Evolutionary conservation across 148 eudicot species (phyloP), one percentile per base, ranked within the genome.

Genomic region (Camellia lanceoleosa): DNA sequence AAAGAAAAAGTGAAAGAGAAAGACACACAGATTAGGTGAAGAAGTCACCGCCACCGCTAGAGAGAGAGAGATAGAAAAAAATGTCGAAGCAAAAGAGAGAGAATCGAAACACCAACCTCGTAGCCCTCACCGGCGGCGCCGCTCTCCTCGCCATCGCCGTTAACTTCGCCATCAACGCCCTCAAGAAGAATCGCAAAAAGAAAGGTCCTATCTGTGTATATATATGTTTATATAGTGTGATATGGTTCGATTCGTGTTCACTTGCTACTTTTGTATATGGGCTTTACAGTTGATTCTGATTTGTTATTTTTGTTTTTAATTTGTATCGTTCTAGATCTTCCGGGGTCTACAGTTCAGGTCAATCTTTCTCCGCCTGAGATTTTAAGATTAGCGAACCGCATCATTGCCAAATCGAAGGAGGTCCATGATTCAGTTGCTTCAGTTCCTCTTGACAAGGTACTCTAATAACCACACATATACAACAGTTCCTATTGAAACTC

Each of bases 391-490:
- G 87, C 92, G 15, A 95, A 92, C 76, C 86, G 82, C 18, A 88
- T 96, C 64, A 81, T 96, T 74, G 89, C 89, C 44, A 88, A 93
- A 82, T 96, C 94, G 5, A 93, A 90, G 81, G 80, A 82, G 75
- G 92, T 91, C 79, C 88, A 92, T 69, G 91, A 96, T 82, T 88
- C 90, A 54, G 84, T 96, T 82, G 98, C 98, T 81, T 81, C 94
- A 3, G 86, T 96, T 83, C 93, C 97, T 23, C 84, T 90, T 61
- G 93, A 92, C 74, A 93, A 93, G 99, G 99, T 93, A 84, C 38
- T 65, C 3, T 51, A 10, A 23, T 23, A 23, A 23, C 7, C 15
- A 41, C 64, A 64, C 20, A 23, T 23, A 23, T 23, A 23, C 30
- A 23, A 23, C 7, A 23, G 30, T 23, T 23, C 30, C 30, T 23